A percentile compares a stretch with the other conserved stretches of the same genome.
Conservation (phyloP, 345 rosid genomes). For the Brassica nigra region DNA sequence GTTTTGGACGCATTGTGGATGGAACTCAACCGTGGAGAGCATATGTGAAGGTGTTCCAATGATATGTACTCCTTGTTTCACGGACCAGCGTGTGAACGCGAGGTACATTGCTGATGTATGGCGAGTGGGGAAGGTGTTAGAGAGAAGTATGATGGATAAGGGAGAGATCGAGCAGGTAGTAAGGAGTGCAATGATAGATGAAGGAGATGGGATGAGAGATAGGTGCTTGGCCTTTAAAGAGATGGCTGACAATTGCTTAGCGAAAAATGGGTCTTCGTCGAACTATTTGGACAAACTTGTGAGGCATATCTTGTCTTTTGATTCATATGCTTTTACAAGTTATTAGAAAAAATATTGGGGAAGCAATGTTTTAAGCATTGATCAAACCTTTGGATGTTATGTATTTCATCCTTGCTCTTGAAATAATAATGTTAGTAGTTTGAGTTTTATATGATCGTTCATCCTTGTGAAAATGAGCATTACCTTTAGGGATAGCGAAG, state of each 20-base stretch:
- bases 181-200: slow-evolving; percentile 38
- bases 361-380: not conserved
- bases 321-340: slow-evolving; percentile 13
- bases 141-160: slow-evolving; percentile 40
- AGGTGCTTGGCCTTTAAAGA: slow-evolving; percentile 43
- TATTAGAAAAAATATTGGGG: not conserved
- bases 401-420: not conserved
- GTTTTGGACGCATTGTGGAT: slow-evolving; percentile 71
- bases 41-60: slow-evolving; percentile 69
- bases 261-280: slow-evolving; percentile 47
- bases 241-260: slow-evolving; percentile 39
- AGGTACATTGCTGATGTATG: slow-evolving; percentile 55
- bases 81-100: slow-evolving; percentile 62
- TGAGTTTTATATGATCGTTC: not conserved
- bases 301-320: slow-evolving; percentile 38
- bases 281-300: slow-evolving; percentile 45
- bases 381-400: slow-evolving; percentile 7
- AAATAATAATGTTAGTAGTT: slow-evolving; percentile 13
- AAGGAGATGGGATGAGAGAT: slow-evolving; percentile 47
- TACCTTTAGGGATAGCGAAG: not conserved
- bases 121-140: slow-evolving; percentile 56
- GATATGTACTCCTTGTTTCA: slow-evolving; percentile 69
- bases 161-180: slow-evolving; percentile 46
- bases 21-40: slow-evolving; percentile 74
- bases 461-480: slow-evolving; percentile 8